Evolutionary conservation across 768 basidiomycete genomes (phyloP), one percentile per base, ranked within the genome.

Genomic region (Crucibulum laeve): DNA sequence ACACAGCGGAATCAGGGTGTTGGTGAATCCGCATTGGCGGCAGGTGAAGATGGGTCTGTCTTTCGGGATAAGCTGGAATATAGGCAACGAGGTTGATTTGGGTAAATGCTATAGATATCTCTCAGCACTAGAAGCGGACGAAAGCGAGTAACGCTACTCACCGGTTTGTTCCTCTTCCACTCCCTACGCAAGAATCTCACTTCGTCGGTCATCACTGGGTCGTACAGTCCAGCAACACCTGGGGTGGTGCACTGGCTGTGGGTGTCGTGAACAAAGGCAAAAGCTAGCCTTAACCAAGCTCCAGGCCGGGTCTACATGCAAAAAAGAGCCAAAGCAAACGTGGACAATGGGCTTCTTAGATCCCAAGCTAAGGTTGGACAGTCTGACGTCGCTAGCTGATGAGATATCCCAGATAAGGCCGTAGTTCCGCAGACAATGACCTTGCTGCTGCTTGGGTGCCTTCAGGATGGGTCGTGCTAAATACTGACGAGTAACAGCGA

Each of bases 1-100:
- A 59, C 74, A 76, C 46, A 76, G 60, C 19, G 75, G 70, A 43
- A 76, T 62, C 51, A 69, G 65, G 34, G 71, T 63, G 40, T 76
- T 76, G 25, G 64, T 57, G 42, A 74, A 75, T 8, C 73, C 73
- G 43, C 74, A 76, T 37, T 53, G 63, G 24, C 48, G 60, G 59
- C 74, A 76, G n/a, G 63, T 64, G 49, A 76, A 76, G 39, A 68
- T 53, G 0, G 73, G 72, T 40, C 71, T 63, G 47, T 62, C 57
- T 26, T 53, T 44, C 23, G 62, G 70, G n/a, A 61, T 53, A 14
- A 75, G 58, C 45, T 67, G 66, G 8, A 76, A 62, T 6, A 62
- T 61, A 17, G 76, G 76, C 34, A 77, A 61, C 22, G 75, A 77
- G 50, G 65, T 64, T 23, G 72, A 69, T 46, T 70, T 67, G 14